These are phyloP conservation scores for Leucoagaricus sp. DNA, from an alignment of 1,284 basidiomycete species.

Conservation along the genomic window DNA sequence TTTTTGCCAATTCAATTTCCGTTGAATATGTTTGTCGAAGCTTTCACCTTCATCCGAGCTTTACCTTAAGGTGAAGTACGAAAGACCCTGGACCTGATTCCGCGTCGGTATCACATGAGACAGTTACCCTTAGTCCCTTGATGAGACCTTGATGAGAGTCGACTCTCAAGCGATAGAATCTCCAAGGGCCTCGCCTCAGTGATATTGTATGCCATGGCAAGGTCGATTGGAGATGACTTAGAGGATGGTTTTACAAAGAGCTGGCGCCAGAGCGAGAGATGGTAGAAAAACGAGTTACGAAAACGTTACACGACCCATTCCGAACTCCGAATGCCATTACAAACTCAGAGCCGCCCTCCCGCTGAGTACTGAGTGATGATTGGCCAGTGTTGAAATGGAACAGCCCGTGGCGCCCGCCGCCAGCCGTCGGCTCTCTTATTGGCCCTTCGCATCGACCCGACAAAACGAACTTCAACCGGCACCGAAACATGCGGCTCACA, in stretches of 20 bases:
- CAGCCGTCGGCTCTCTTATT: neutral
- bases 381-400: neutral
- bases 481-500: conserved; percentile 4
- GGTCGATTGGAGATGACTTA: too few relatives aligned
- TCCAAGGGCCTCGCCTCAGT: too few relatives aligned
- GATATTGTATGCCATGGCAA: too few relatives aligned
- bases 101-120: conserved; percentile 5
- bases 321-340: neutral
- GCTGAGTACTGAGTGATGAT: neutral
- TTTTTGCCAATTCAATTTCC: neutral
- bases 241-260: too few relatives aligned
- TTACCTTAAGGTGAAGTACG: neutral
- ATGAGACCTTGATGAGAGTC: neutral
- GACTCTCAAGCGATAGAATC: too few relatives aligned
- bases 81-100: neutral
- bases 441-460: neutral
- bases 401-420: neutral
- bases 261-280: too few relatives aligned
- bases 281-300: too few relatives aligned
- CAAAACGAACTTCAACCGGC: neutral
- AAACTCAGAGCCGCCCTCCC: neutral
- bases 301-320: neutral
- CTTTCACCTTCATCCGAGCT: neutral
- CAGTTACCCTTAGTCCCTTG: neutral
- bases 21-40: neutral